Evolutionary conservation across 202 grass and related monocot species (phyloP), one percentile per base, ranked within the genome.

Genomic region (Panicum virgatum): DNA sequence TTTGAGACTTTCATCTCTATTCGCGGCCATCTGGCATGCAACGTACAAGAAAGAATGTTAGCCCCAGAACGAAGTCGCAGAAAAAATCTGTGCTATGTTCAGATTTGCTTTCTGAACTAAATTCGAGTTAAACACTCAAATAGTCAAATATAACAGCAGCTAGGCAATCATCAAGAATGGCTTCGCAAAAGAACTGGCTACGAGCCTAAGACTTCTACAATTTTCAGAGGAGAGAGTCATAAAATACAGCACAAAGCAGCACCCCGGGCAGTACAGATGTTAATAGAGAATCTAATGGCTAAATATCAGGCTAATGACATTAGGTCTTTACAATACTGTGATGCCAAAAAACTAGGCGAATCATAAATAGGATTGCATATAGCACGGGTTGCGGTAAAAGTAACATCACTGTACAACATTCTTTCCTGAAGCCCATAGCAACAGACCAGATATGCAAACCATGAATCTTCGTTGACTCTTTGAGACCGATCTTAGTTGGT

Each of bases 401-500:
- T 53, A 62, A 63, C 56, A 58, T 30, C 64, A 66, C 43, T 76
- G 37, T 75, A 86, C 75, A 90, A 39, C 23, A 46, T 62, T 80
- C 84, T 71, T 79, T 40, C 62, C 22, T 48, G 22, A 52, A 72
- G 57, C 48, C 19, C 27, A 51, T 67, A 26, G 69, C 8, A 83
- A 46, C 51, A 62, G 62, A 70, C 54, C 12, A 61, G 46, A 82
- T 60, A 51, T 45, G 47, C 58, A 77, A 65, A 77, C n/a, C 83
- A 70, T 42, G 44, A 68, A 79, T 68, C 50, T 42, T 38, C 40
- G 50, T 66, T 46, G 38, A 32, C 6, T 73, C 29, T 36, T 9
- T 64, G 14, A 25, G 45, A 53, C 25, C 1, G 1, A n/a, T n/a
- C 15, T 90, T 86, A 90, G 80, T 69, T 86, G 80, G 68, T 69